These are phyloP conservation scores for Pyrus communis DNA, from an alignment of 306 rosid genomes.

Conservation along the genomic window DNA sequence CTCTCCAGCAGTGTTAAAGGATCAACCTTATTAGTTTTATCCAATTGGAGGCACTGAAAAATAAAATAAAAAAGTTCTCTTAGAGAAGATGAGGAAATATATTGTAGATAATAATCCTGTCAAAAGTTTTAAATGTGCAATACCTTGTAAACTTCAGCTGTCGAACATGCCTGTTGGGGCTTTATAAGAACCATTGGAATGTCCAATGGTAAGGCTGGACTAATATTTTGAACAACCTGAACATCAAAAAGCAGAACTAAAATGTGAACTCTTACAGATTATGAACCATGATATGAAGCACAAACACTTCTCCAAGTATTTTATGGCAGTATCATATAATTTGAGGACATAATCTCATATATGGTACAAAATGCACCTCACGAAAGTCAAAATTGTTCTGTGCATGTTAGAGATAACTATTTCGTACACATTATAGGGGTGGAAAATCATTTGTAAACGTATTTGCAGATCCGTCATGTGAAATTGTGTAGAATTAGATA, in stretches of 20 bases:
- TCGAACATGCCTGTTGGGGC: conserved; percentile 84
- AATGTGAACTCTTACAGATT: conserved; percentile 12
- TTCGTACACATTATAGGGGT: neutral
- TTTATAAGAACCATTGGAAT: conserved; percentile 93
- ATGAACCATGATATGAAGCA: neutral
- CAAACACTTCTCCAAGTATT: neutral
- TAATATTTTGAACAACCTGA: conserved; percentile 74
- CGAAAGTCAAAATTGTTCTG: neutral
- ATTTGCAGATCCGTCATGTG: neutral
- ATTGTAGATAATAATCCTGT: neutral
- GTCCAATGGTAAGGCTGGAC: conserved; percentile 58
- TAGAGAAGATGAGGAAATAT: conserved; percentile 2
- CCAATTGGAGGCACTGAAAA: conserved; percentile 57
- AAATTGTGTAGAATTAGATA: neutral
- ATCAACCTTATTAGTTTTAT: conserved; percentile 61
- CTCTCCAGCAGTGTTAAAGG: conserved; percentile 70
- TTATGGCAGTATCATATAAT: neutral
- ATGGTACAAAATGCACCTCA: neutral
- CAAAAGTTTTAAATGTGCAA: conserved; percentile 4
- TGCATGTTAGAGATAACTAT: neutral
- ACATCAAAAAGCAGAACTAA: conserved; percentile 16
- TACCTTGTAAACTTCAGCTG: conserved; percentile 97
- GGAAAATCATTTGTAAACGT: neutral
- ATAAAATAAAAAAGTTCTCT: conserved; percentile 7
- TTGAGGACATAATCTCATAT: neutral